Evolutionary conservation across 2,329 filamentous ascomycete species (phyloP).

Genomic region (Ceratocystis albifundus): DNA sequence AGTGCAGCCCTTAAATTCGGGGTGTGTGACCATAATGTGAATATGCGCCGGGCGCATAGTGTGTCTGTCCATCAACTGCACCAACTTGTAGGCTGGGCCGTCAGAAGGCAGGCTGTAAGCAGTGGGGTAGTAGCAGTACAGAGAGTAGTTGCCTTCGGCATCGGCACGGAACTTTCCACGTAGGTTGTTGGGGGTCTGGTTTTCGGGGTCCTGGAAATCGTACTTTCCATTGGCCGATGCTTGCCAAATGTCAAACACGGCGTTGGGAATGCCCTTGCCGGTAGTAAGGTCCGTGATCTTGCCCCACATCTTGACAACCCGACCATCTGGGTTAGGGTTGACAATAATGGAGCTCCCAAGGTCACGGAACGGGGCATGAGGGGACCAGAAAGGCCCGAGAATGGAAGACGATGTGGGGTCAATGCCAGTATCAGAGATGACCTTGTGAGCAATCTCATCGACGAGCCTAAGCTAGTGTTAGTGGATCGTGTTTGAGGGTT

Average conservation of each 20-base stretch:
- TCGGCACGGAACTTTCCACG: conserved; percentile 64
- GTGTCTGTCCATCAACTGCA: conserved; percentile 38
- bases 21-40: conserved; percentile 45
- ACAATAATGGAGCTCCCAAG: conserved; percentile 57
- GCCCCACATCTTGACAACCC: conserved; percentile 57
- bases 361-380: conserved; percentile 59
- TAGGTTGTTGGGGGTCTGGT: conserved; percentile 61
- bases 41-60: conserved; percentile 41
- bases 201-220: conserved; percentile 62
- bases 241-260: conserved; percentile 70
- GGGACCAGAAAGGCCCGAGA: conserved; percentile 68
- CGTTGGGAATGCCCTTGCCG: conserved; percentile 52
- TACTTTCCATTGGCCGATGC: conserved; percentile 65
- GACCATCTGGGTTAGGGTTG: conserved; percentile 45
- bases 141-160: conserved; percentile 56
- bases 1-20: conserved; percentile 58
- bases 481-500: background rate
- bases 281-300: conserved; percentile 53
- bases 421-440: conserved; percentile 48
- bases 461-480: conserved; percentile 38
- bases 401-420: conserved; percentile 64
- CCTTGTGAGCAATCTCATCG: conserved; percentile 55
- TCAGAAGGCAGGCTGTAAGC: conserved; percentile 60
- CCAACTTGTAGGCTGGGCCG: conserved; percentile 37
- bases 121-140: conserved; percentile 65